Conservation (phyloP, 1,284 basidiomycete genomes). For the Phellopilus nigrolimitatus region DNA sequence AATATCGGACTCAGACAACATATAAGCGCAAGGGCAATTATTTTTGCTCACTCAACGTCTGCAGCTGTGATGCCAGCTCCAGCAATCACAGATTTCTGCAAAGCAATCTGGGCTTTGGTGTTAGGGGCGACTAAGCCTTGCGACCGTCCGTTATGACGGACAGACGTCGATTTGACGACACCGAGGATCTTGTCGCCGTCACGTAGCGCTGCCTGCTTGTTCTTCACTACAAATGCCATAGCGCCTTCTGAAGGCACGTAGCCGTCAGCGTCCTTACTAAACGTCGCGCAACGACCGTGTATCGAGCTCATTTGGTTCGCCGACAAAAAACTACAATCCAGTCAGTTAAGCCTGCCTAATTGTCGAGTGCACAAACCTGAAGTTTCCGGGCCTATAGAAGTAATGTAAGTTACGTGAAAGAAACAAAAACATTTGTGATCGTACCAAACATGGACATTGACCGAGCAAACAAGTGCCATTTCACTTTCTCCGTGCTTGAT, state of each 20-base stretch:
- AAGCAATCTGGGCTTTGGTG: slow-evolving; percentile 31
- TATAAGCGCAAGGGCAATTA: neutral
- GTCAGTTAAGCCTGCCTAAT: neutral
- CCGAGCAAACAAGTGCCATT: slow-evolving; percentile 32
- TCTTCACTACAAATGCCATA: slow-evolving; percentile 32
- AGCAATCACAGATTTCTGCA: slow-evolving; percentile 29
- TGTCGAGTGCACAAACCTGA: slow-evolving; percentile 2
- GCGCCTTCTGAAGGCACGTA: slow-evolving; percentile 33
- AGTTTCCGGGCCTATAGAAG: slow-evolving; percentile 21
- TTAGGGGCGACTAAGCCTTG: slow-evolving; percentile 36
- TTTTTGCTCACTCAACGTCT: slow-evolving; percentile 32
- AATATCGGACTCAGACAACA: neutral
- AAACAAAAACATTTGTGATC: neutral
- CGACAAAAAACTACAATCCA: slow-evolving; percentile 23
- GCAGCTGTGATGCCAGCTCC: slow-evolving; percentile 28
- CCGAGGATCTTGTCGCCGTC: slow-evolving; percentile 34
- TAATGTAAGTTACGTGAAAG: neutral
- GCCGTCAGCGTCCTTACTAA: slow-evolving; percentile 34
- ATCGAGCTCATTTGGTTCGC: slow-evolving; percentile 35
- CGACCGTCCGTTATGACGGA: slow-evolving; percentile 33
- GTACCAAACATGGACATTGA: slow-evolving; percentile 33
- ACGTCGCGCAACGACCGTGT: slow-evolving; percentile 35
- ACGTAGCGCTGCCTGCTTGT: slow-evolving; percentile 30
- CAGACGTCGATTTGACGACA: slow-evolving; percentile 30
- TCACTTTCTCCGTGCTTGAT: slow-evolving; percentile 32